A percentile compares a stretch with the other conserved stretches of the same genome.
phyloP scores from a whole-genome alignment of 2,329 filamentous ascomycete genomes.

The Hyphodiscus sp. region DNA sequence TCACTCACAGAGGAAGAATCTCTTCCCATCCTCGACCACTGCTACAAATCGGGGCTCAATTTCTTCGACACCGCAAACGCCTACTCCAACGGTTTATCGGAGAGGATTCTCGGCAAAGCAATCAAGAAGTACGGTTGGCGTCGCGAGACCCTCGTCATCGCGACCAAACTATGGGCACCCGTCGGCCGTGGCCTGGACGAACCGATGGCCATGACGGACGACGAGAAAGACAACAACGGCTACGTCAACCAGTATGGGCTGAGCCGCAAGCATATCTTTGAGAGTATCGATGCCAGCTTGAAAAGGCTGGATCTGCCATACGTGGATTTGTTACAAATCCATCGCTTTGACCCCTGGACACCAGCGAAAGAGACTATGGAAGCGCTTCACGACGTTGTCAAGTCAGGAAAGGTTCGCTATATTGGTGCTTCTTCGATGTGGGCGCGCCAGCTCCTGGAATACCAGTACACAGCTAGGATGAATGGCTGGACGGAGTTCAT shows the following conservation, averaged over 20 bases:
- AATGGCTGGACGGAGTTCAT: conserved; percentile 53
- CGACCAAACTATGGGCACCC: conserved; percentile 53
- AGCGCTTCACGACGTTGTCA: conserved; percentile 49
- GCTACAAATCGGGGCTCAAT: conserved; percentile 42
- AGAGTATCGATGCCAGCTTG: too few relatives aligned
- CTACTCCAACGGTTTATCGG: conserved; percentile 50
- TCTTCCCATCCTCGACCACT: conserved; percentile 46
- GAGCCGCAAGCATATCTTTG: too few relatives aligned
- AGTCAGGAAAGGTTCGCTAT: conserved; percentile 20
- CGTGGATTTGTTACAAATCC: conserved; percentile 49
- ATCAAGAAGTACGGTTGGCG: conserved; percentile 58
- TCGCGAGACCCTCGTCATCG: conserved; percentile 54
- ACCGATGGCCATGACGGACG: too few relatives aligned
- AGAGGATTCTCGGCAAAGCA: conserved; percentile 59
- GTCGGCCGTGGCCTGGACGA: conserved; percentile 26
- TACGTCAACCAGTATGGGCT: neutral
- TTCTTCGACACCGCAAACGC: conserved; percentile 41
- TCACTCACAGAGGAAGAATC: conserved; percentile 39
- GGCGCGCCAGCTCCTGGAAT: too few relatives aligned
- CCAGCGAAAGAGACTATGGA: conserved; percentile 52
- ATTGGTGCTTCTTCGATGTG: too few relatives aligned
- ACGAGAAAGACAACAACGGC: conserved; percentile 33
- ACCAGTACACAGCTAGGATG: conserved; percentile 38
- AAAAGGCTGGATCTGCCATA: conserved; percentile 17
- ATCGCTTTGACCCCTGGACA: conserved; percentile 45